Percentiles rank a stretch among this genome's conserved stretches.
Conservation (phyloP, 208 protist genomes). For the Strigomonas galati region DNA sequence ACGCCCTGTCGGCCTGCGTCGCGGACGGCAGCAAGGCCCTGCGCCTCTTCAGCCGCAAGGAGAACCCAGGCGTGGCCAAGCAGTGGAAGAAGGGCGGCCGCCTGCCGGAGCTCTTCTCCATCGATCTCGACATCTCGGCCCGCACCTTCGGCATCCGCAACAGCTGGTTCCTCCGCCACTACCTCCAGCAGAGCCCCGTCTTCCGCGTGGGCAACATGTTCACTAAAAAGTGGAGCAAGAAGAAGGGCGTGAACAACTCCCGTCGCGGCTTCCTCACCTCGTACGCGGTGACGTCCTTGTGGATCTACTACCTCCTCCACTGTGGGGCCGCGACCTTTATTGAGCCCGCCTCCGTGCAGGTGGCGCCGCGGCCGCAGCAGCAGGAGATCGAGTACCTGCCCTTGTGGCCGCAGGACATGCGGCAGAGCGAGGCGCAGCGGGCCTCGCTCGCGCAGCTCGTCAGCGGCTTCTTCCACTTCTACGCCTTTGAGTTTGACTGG, state of each 20-base stretch:
- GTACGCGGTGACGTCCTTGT: slow-evolving; percentile 72
- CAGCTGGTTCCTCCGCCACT: slow-evolving; percentile 73
- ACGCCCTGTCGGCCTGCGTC: slow-evolving; percentile 15
- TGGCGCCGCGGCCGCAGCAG: slow-evolving; percentile 21
- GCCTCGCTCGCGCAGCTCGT: slow-evolving; percentile 30
- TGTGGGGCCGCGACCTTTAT: slow-evolving; percentile 36
- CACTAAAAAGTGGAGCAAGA: slow-evolving; percentile 81
- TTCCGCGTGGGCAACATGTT: slow-evolving; percentile 65
- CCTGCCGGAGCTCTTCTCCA: slow-evolving; percentile 58
- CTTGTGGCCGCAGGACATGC: slow-evolving; percentile 27
- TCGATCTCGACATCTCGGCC: slow-evolving; percentile 84
- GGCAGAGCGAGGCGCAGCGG: slow-evolving; percentile 2
- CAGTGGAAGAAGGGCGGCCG: slow-evolving; percentile 25
- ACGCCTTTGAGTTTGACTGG: slow-evolving; percentile 53
- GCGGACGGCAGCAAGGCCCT: slow-evolving; percentile 30
- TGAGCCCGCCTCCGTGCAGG: slow-evolving; percentile 25
- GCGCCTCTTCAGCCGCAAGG: slow-evolving; percentile 28
- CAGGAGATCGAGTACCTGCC: slow-evolving; percentile 42
- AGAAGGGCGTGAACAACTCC: slow-evolving; percentile 71
- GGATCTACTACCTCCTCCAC: slow-evolving; percentile 71
- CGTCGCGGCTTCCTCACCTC: slow-evolving; percentile 67
- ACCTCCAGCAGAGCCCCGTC: slow-evolving; percentile 45
- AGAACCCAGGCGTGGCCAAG: slow-evolving; percentile 23
- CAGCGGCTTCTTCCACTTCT: slow-evolving; percentile 57
- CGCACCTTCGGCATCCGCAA: slow-evolving; percentile 70